Evolutionary conservation across 495 filamentous ascomycete species (phyloP), one percentile per base, ranked within the genome.

Genomic region (Penicillium alfredii): DNA sequence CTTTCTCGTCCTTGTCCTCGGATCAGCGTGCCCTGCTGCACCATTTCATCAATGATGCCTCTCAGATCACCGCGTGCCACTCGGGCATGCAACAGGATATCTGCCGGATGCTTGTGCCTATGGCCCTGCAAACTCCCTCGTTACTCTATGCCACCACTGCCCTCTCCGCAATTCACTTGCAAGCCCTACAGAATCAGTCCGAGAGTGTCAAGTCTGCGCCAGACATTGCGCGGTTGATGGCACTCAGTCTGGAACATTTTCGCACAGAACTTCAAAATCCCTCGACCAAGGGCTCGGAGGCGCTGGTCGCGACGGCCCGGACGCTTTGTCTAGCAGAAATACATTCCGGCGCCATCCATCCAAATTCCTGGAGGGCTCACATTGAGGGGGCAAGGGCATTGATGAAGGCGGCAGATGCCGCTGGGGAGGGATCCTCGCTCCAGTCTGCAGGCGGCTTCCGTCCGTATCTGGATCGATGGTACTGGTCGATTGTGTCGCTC

Each of bases 301-400:
- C 60, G 18, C 41, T 70, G 30, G 50, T 70, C 23, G 66, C 66
- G 6, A 70, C 66, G 6, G 66, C 66, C n/a, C 63, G 66, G 11
- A 70, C 66, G 9, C 57, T 70, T 8, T 70, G 66, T 47, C 44
- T 70, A 7, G 66, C 66, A n/a, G 66, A 70, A 48, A 66, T 70
- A 3, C 66, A 70, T 39, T 70, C 66, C 0, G 66, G 66, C 0
- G 66, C 66, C 8, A 60, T 70, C 16, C 53, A 70, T 28, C 66
- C 66, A 0, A 61, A 70, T 29, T 66, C 66, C 12, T 70, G 66
- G 66, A 53, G 66, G 24, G 66, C 64, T 8, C 66, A 70, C 48
- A 61, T 70, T 14, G 66, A 66, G 28, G 66, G 66, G 6, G 64
- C 66, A 16, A 53, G 56, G 32, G 66, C 60, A 2, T 45, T 70